Conservation (phyloP, 2,329 filamentous ascomycete genomes). For the Talaromyces sp. region DNA sequence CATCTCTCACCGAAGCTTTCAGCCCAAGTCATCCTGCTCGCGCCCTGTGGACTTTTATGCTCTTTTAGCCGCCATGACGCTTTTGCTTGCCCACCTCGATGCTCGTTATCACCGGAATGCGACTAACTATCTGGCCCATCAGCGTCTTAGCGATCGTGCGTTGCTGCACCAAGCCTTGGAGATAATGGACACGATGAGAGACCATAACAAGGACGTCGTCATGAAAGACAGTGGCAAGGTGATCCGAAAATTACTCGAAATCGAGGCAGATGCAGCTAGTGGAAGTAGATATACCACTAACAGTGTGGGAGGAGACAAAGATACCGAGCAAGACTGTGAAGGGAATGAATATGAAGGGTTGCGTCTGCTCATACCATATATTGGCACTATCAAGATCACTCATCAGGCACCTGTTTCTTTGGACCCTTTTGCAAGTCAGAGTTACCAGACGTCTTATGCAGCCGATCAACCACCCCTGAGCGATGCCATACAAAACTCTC, state of each 20-base stretch:
- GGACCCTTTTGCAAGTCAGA: not conserved
- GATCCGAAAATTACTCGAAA: conserved; percentile 24
- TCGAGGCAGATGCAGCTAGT: conserved; percentile 26
- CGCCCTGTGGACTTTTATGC: conserved; percentile 35
- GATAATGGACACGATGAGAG: conserved; percentile 24
- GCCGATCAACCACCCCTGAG: not conserved
- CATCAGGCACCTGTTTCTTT: conserved; percentile 5
- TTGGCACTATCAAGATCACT: conserved; percentile 12
- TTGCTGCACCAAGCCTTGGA: conserved; percentile 31
- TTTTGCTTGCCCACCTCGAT: conserved; percentile 35
- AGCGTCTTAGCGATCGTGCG: conserved; percentile 33
- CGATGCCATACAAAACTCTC: not conserved
- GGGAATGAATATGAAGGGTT: not conserved
- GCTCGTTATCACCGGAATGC: conserved; percentile 16
- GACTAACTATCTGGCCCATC: conserved; percentile 28
- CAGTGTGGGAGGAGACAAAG: not conserved
- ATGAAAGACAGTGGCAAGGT: conserved; percentile 24
- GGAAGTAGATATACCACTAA: conserved; percentile 3
- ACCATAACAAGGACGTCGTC: conserved; percentile 24
- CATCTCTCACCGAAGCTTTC: conserved; percentile 27
- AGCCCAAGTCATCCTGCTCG: conserved; percentile 24
- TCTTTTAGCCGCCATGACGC: conserved; percentile 31
- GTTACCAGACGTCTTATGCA: too few species aligned
- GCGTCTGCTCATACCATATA: conserved; percentile 12
- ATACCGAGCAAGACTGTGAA: not conserved